Percentiles rank a stretch among this genome's conserved stretches.
Evolutionary conservation across 1,284 basidiomycete species (phyloP).

Genomic region (Malassezia globosa): DNA sequence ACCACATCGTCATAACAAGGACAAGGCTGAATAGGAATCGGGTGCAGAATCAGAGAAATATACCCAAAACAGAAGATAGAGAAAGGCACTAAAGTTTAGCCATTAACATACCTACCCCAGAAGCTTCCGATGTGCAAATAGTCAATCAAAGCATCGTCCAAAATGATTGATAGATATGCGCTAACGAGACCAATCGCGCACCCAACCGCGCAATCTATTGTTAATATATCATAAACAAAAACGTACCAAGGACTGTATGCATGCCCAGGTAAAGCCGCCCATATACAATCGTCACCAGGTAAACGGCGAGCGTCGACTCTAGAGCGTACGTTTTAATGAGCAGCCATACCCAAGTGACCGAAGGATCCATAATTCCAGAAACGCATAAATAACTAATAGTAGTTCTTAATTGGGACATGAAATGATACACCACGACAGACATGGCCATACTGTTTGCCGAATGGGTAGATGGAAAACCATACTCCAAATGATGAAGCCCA

Average conservation of each 20-base stretch:
- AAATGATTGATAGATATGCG: neutral
- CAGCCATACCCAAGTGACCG: neutral
- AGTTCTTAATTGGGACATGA: constrained; percentile 16
- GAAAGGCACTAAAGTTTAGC: constrained; percentile 57
- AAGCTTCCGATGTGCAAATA: neutral
- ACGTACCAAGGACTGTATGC: constrained; percentile 42
- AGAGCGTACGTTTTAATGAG: constrained; percentile 21
- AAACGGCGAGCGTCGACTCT: constrained; percentile 29
- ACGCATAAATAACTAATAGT: neutral
- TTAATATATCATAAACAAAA: neutral
- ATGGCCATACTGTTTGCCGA: constrained; percentile 82
- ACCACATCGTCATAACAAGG: constrained; percentile 82
- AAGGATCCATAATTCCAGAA: neutral
- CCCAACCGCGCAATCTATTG: constrained; percentile 43
- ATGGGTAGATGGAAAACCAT: constrained; percentile 92
- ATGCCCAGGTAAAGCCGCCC: constrained; percentile 64
- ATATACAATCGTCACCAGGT: constrained; percentile 63
- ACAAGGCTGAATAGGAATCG: constrained; percentile 76
- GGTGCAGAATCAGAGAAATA: constrained; percentile 64
- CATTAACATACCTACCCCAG: constrained; percentile 14
- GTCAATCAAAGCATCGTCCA: neutral
- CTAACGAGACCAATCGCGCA: constrained; percentile 11
- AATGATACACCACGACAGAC: constrained; percentile 50
- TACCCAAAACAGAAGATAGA: constrained; percentile 56
- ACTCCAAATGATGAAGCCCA: constrained; percentile 51